Percentiles rank a stretch among this genome's conserved stretches.
Evolutionary conservation across 1,284 basidiomycete species (phyloP).

Genomic region (Puccinia triticina): DNA sequence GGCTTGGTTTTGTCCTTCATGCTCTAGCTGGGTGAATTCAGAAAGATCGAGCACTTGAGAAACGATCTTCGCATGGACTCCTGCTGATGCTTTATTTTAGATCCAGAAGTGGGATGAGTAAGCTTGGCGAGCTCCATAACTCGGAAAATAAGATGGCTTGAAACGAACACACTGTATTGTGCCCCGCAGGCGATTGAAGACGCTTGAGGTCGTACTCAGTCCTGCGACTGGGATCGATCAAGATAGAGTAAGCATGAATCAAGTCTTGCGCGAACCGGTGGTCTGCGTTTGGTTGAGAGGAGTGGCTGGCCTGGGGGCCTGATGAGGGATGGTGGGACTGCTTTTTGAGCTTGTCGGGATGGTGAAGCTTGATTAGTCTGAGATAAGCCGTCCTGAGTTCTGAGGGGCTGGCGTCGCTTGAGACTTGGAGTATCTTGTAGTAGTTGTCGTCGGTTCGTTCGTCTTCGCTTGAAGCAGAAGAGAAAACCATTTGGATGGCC

Average conservation of each 20-base stretch:
- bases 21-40: slow-evolving; percentile 27
- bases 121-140: neutral
- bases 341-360: slow-evolving; percentile 32
- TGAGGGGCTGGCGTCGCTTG: slow-evolving; percentile 18
- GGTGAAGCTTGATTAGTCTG: slow-evolving; percentile 37
- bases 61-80: neutral
- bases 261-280: slow-evolving; percentile 23
- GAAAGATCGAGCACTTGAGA: slow-evolving; percentile 40
- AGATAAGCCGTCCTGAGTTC: slow-evolving; percentile 40
- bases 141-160: neutral
- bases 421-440: slow-evolving; percentile 29
- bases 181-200: neutral
- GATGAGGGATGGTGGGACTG: neutral
- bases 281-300: neutral
- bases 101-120: neutral
- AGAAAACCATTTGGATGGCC: neutral
- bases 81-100: neutral
- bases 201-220: slow-evolving; percentile 14
- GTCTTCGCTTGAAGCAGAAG: neutral
- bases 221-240: slow-evolving; percentile 16
- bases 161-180: neutral
- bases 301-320: neutral
- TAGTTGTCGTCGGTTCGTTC: neutral
- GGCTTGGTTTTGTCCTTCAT: neutral
- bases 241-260: slow-evolving; percentile 29